Base-by-base conservation (phyloP, 805 yeast species). In the Schwanniomyces vanrijiae region DNA sequence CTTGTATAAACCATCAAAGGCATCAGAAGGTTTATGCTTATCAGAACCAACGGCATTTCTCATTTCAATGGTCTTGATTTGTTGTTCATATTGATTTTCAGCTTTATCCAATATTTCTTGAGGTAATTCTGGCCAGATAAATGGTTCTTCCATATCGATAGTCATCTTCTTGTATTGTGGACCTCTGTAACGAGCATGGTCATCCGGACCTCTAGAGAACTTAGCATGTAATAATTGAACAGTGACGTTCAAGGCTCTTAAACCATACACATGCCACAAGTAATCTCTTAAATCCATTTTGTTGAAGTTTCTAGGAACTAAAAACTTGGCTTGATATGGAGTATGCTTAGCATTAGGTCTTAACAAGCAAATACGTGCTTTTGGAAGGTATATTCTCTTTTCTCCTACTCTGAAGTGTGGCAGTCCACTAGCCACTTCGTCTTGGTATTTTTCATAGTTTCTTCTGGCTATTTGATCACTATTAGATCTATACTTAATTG, bases 331-430 rank as follows among this genome's bases (percentile, higher is more conserved):
- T 68, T 90, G 97, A 70, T 88, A 91, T 41, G 99, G 99, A 0
- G 97, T 88, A 68, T 89, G 96, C 61, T 88, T 88, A n/a, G 98
- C 97, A 60, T 88, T 88, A 37, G 97, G 96, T 62, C 96, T 80
- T 52, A 94, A 70, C 26, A 92, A 73, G 43, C 88, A 81, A 33
- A 92, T 75, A 51, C 92, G 76, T 1, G 95, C 96, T 51, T 83
- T 82, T 26, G 99, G 99, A 65, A 92, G 88, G 64, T 82, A 91
- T 8, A 87, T 74, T 52, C 86, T 75, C 54, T 78, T 82, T 5
- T 81, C 84, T 58, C 99, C 99, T 6, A 87, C 81, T 35, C 74
- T 75, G 78, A 90, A 92, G 73, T 90, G 96, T 2, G 96, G 85
- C 53, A 76, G 75, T 35, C 85, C 90, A 44, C 68, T 68, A 22